Base-by-base conservation (phyloP, 192 early-diverging fungal species). In the Gorgonomyces haynaldii region DNA sequence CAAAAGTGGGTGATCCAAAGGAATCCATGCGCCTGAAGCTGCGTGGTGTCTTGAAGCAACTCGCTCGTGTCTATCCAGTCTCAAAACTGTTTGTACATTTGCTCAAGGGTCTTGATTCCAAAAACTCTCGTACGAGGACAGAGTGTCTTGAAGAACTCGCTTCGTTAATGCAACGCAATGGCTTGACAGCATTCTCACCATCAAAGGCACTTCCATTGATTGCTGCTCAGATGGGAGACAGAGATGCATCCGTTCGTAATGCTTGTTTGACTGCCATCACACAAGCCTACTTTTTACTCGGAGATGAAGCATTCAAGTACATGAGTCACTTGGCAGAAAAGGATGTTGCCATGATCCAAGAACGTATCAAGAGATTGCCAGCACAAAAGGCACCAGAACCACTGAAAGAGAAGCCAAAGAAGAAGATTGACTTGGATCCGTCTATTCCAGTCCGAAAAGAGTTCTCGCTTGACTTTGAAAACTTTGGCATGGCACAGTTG, bases 91-190 rank as follows among this genome's bases (percentile, higher is more conserved):
- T 90, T 53, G 58, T 64, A 1, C 72, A 72, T 52, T 54, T 91
- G 25, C 55, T 91, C 20, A 74, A 85, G 23, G 85, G 79, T 2
- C 62, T 89, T 10, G 67, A 77, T 26, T 83, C 82, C 37, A 84
- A 79, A 60, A 91, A 88, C 49, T 81, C 88, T 1, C 74, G 81
- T 20, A 71, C 79, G 1, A 70, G 90, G 16, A 77, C 78, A 1
- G 90, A 93, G 57, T 82, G 84, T 24, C 64, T 93, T 34, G 86
- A 93, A 37, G 85, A 86, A 42, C 57, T 93, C 2, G 77, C 70
- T 6, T 66, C 62, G 8, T 49, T 93, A 21, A 70, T 90, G 26
- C 81, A 89, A 45, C 65, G 81, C 19, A 78, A 78, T 50, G 79
- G 83, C 10, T 54, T 82, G 39, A 61, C 45, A 1, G 78, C 81